Conservation (phyloP, 768 basidiomycete genomes). For the Termitomyces sp. region DNA sequence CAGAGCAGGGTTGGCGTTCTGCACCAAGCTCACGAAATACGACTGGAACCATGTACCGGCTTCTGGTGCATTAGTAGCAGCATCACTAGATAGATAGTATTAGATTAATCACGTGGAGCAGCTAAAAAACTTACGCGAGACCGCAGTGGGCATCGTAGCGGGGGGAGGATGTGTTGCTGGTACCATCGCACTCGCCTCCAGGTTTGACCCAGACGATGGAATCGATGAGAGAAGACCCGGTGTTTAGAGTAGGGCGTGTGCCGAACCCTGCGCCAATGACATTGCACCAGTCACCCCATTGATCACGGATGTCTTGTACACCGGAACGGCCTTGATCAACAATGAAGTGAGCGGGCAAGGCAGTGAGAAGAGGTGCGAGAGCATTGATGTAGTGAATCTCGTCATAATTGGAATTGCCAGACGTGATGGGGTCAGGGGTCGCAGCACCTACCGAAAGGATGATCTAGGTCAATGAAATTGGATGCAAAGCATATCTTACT, state of each 20-base stretch:
- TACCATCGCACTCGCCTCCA: slow-evolving; percentile 63
- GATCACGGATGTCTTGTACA: slow-evolving; percentile 50
- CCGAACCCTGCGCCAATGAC: slow-evolving; percentile 61
- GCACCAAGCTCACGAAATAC: slow-evolving; percentile 55
- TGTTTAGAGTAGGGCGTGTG: slow-evolving; percentile 49
- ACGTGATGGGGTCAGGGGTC: slow-evolving; percentile 55
- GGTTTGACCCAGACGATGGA: slow-evolving; percentile 65
- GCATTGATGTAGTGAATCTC: slow-evolving; percentile 56
- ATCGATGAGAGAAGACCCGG: slow-evolving; percentile 48
- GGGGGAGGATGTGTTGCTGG: slow-evolving; percentile 45
- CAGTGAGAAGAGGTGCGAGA: slow-evolving; percentile 40
- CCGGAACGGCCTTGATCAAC: slow-evolving; percentile 65
- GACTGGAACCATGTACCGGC: slow-evolving; percentile 66
- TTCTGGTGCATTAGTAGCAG: slow-evolving; percentile 50
- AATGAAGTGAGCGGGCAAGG: slow-evolving; percentile 58
- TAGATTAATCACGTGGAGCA: neutral
- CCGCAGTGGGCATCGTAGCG: slow-evolving; percentile 50
- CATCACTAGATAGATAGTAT: slow-evolving; percentile 32
- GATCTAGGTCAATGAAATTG: slow-evolving; percentile 10
- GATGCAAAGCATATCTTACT: neutral
- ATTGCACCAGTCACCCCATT: slow-evolving; percentile 70
- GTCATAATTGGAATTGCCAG: slow-evolving; percentile 55
- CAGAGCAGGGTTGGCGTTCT: slow-evolving; percentile 46
- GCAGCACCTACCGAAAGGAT: slow-evolving; percentile 32
- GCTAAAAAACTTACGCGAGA: slow-evolving; percentile 30